Base-by-base conservation (phyloP, 257 asterid species). In the Mentha longifolia region DNA sequence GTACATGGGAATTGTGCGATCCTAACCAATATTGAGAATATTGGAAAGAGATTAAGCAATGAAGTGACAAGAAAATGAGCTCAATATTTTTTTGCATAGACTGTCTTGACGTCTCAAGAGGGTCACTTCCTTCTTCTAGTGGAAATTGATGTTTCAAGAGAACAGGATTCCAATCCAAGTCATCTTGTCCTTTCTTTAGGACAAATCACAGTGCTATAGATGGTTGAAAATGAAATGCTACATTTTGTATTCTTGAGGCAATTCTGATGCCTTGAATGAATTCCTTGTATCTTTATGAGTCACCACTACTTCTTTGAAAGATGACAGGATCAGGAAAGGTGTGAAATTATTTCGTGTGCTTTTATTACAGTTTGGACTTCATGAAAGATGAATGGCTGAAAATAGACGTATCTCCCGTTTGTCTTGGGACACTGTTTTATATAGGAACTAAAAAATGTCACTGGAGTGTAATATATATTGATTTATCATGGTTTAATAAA, bases 211-310 rank as follows among this genome's bases (percentile, higher is more conserved):
- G 64, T 7, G n/a, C 14, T n/a, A 25, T 25, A 58, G 51, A 58
- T 42, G 35, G 31, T 76, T 6, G 60, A 67, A 49, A 10, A 31
- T 8, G 11, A 7, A 33, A 25, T 41, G 74, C 35, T 65, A 52
- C 43, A 39, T 67, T 43, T 5, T 61, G 56, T n/a, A 65, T 20
- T 72, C 42, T 41, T 39, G 55, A 72, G 75, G 37, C 46, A 68
- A 19, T 47, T 52, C 30, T 72, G 71, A 61, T 67, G 50, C 17
- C 54, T 66, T 20, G n/a, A 42, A 66, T 59, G 9, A 51, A 65
- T 13, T 7, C 13, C 62, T 46, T 30, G 59, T 28, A 37, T 61
- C 57, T 62, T 42, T 37, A 37, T 50, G 69, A 10, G 16, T 55
- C 7, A 5, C 37, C 2, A 33, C 56, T 47, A 42, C 45, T 57